phyloP scores from a whole-genome alignment of 2,329 filamentous ascomycete species.

The Penicillium psychrosexuale region DNA sequence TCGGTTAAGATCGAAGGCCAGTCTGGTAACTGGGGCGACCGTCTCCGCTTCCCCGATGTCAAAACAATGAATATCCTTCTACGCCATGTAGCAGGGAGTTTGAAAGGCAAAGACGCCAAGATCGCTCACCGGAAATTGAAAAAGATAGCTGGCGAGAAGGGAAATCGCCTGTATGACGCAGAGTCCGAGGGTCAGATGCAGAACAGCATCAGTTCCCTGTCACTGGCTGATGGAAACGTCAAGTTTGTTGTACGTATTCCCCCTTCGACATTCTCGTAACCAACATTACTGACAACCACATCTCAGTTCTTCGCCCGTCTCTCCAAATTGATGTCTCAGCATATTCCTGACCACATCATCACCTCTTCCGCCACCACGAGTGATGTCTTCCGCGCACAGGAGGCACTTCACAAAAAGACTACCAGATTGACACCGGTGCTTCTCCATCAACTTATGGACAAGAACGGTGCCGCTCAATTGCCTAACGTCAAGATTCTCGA shows the following conservation, averaged over 20 bases:
- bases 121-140: neutral
- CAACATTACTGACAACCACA: conserved; percentile 8
- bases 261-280: neutral
- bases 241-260: conserved; percentile 68
- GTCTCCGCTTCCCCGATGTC: conserved; percentile 33
- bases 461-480: conserved; percentile 46
- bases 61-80: conserved; percentile 31
- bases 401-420: conserved; percentile 4
- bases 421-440: conserved; percentile 38
- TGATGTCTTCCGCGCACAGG: conserved; percentile 46
- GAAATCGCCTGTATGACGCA: neutral
- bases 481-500: conserved; percentile 68
- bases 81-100: neutral
- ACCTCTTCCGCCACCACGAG: conserved; percentile 54
- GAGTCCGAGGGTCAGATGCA: conserved; percentile 20
- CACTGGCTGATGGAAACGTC: conserved; percentile 56
- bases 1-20: conserved; percentile 32
- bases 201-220: conserved; percentile 35
- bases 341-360: conserved; percentile 69
- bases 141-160: neutral
- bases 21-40: conserved; percentile 21
- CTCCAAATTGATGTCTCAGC: conserved; percentile 74
- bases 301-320: conserved; percentile 73
- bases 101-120: neutral
- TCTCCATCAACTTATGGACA: conserved; percentile 53